Evolutionary conservation across 768 basidiomycete species (phyloP).

Genomic region (Trametes villosa): DNA sequence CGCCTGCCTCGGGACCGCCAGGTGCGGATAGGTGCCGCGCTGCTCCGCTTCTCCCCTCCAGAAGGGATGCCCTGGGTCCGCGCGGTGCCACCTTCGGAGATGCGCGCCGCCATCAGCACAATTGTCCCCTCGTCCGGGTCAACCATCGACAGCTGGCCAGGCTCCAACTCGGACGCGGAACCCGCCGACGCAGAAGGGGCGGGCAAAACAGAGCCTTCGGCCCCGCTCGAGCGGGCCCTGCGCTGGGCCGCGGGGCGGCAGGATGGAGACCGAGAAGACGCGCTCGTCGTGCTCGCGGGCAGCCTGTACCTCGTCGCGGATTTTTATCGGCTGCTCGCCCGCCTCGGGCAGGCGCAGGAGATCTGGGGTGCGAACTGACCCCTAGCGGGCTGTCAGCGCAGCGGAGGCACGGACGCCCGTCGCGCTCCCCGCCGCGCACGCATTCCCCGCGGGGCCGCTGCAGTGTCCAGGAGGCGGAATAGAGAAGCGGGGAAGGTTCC

Average conservation of each 20-base stretch:
- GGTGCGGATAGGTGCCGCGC: constrained; percentile 47
- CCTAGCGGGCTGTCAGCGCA: background rate
- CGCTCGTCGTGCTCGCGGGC: constrained; percentile 79
- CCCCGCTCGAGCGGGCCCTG: constrained; percentile 51
- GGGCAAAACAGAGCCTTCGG: constrained; percentile 28
- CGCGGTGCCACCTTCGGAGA: constrained; percentile 54
- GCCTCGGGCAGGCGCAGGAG: constrained; percentile 15
- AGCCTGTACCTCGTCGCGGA: constrained; percentile 96
- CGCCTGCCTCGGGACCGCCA: constrained; percentile 17
- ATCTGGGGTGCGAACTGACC: constrained; percentile 25
- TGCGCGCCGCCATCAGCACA: constrained; percentile 49
- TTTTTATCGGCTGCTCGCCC: constrained; percentile 62
- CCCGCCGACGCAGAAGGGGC: constrained; percentile 7
- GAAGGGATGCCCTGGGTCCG: constrained; percentile 96
- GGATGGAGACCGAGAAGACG: constrained; percentile 27
- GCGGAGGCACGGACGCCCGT: constrained; percentile 13
- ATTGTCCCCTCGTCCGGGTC: constrained; percentile 40
- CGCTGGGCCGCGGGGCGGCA: constrained; percentile 39
- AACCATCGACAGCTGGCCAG: constrained; percentile 51
- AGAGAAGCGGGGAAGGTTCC: constrained; percentile 2
- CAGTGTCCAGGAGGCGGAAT: constrained; percentile 1
- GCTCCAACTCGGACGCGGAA: constrained; percentile 35
- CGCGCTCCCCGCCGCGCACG: background rate
- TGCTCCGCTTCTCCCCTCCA: constrained; percentile 68
- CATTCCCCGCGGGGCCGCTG: background rate